Evolutionary conservation across 169 alveolate species (phyloP).

Genomic region (Cryptosporidium felis): DNA sequence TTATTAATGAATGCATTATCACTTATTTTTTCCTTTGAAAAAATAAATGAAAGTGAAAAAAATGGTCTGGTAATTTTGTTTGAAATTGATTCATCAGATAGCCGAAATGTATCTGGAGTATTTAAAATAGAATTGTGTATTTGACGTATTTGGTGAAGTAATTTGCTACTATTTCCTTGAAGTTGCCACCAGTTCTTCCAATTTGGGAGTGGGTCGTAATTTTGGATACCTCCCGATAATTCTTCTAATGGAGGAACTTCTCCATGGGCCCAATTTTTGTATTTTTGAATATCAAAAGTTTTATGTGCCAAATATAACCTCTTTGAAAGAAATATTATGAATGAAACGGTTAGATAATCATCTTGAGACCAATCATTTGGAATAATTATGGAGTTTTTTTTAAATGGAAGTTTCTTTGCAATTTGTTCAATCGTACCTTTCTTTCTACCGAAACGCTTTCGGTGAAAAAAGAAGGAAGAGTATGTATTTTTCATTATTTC

Average conservation of each 20-base stretch:
- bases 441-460: slow-evolving; percentile 48
- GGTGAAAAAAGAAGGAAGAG: neutral
- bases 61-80: slow-evolving; percentile 25
- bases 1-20: slow-evolving; percentile 12
- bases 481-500: neutral
- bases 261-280: slow-evolving; percentile 45
- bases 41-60: slow-evolving; percentile 22
- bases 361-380: slow-evolving; percentile 50
- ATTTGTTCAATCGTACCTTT: slow-evolving; percentile 61
- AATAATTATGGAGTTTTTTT: slow-evolving; percentile 37
- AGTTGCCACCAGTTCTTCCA: slow-evolving; percentile 64
- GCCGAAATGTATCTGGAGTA: slow-evolving; percentile 30
- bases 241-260: slow-evolving; percentile 54
- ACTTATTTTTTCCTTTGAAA: slow-evolving; percentile 26
- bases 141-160: neutral
- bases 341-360: slow-evolving; percentile 11
- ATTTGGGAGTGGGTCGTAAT: slow-evolving; percentile 13
- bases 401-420: neutral
- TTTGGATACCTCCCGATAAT: neutral
- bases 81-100: neutral
- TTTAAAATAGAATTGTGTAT: neutral
- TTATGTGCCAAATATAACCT: slow-evolving; percentile 22
- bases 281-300: slow-evolving; percentile 16
- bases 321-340: slow-evolving; percentile 29
- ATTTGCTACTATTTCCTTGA: slow-evolving; percentile 2